Base-by-base conservation (phyloP, 73 alveolate genomes). In the Diophrys sp. region DNA sequence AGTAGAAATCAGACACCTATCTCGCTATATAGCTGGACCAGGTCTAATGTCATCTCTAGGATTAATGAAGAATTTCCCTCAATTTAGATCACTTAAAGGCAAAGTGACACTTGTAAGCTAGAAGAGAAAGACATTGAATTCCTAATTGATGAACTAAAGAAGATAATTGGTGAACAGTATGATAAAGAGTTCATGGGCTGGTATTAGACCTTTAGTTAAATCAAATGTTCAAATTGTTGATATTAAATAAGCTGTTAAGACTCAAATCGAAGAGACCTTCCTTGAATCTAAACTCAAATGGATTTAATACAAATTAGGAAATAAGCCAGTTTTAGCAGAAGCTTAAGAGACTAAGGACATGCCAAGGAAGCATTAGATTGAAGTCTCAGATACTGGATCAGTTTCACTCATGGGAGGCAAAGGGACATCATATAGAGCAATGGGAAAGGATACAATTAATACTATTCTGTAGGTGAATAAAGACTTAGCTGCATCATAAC, bases 381-480 rank as follows among this genome's bases (percentile, higher is more conserved):
- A 93, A 82, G 75, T 84, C 27, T 71, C 91, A 0, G 30, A 80
- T 29, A 79, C 81, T 32, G 98, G 98, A 23, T 79, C 93, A 29
- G 87, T 95, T 56, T 93, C 98, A 27, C 81, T 95, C 23, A 82
- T 95, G 92, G 99, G 99, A 23, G 99, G 99, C 29, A 95, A 95
- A 76, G 92, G 99, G 99, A 95, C 99, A 8, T 78, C 93, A 28
- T 95, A 87, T 81, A 81, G 99, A 84, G 80, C 74, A n/a, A 95
- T 95, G 98, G 99, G 96, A 5, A 93, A 85, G 77, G 95, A 92
- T n/a, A 79, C 96, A 31, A 91, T 94, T 1, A 89, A 86, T 68
- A 32, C 56, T 44, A 85, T 85, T 18, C 67, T 83, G 0, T 55
- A 73, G 23, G 55, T 44, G 1, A 27, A 56, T 23, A 29, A 73